Base-by-base conservation (phyloP, 2,329 filamentous ascomycete species). In the Mollisia scopiformis region DNA sequence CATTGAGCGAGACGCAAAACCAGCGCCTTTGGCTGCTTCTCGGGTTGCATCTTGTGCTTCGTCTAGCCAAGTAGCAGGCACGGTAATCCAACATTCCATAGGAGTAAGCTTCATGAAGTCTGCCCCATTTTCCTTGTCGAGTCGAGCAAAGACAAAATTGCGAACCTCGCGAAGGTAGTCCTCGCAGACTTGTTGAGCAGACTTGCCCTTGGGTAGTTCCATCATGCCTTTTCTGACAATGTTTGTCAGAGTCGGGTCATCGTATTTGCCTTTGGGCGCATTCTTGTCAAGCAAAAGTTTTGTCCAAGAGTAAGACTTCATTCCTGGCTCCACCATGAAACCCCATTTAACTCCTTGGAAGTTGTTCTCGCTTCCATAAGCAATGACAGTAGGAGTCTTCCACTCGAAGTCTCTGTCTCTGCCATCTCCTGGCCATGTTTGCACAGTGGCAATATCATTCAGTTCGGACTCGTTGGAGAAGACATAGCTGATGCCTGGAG, bases 51-150 rank as follows among this genome's bases (percentile, higher is more conserved):
- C 57, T 54, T 70, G 66, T 0, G 67, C 68, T 27, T 68, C 61
- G 16, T 70, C 68, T 7, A 63, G 66, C 68, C 67, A 70, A 6
- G 67, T 66, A 6, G 64, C 68, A 27, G 68, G 68, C 13, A 69
- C 16, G 8, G 67, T 69, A 27, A 68, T 63, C 66, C 65, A 68
- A 23, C 60, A 65, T 28, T 69, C 58, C 51, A 69, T 65, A 1
- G 65, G 63, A 1, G 61, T 69, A 5, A 30, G 59, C 13, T 63
- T 55, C 31, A 62, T 62, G 13, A 39, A n/a, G 6, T 49, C 6
- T 5, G n/a, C 8, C 41, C 37, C 19, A 4, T 43, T 21, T 41
- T 55, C 1, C 27, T 55, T 19, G 13, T 49, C 7, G 23, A 69
- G 33, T 11, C 30, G 62, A 1, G 0, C 3, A 3, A 57, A 56